Evolutionary conservation across 2,329 filamentous ascomycete species (phyloP).

Genomic region (Xylariomycetidae sp.): DNA sequence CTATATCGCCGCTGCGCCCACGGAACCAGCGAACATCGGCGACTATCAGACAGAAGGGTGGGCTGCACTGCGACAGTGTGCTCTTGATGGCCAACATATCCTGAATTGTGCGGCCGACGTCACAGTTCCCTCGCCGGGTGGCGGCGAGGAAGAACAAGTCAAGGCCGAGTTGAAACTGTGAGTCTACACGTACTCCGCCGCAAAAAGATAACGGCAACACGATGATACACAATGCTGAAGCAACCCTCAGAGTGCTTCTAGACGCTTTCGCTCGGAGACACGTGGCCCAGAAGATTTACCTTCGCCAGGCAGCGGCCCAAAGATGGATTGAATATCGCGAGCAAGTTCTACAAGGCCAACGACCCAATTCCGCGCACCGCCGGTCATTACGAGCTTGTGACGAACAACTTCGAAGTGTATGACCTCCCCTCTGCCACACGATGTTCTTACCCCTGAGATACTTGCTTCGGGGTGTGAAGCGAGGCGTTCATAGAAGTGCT

Average conservation of each 20-base stretch:
- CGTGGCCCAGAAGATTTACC: conserved; percentile 59
- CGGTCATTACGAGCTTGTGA: conserved; percentile 49
- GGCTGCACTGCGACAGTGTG: conserved; percentile 56
- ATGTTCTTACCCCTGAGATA: conserved; percentile 4
- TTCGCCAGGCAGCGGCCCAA: conserved; percentile 54
- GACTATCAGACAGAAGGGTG: conserved; percentile 61
- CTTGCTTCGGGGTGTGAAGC: too few species aligned
- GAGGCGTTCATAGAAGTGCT: too few species aligned
- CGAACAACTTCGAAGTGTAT: conserved; percentile 49
- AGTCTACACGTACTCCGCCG: conserved; percentile 24
- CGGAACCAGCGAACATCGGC: conserved; percentile 46
- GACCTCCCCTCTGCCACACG: conserved; percentile 17
- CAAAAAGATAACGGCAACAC: neutral
- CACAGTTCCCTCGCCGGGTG: conserved; percentile 45
- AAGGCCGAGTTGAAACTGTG: conserved; percentile 60
- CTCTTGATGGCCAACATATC: conserved; percentile 57
- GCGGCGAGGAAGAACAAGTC: conserved; percentile 51
- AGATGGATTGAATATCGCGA: conserved; percentile 52
- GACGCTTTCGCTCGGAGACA: conserved; percentile 57
- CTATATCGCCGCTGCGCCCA: conserved; percentile 52
- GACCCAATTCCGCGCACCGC: conserved; percentile 40
- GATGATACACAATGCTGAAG: conserved; percentile 7
- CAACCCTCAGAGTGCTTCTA: conserved; percentile 42
- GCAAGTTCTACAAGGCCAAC: conserved; percentile 44
- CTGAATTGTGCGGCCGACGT: conserved; percentile 59